Conservation (phyloP, 306 rosid species). For the Crataegus laevigata region DNA sequence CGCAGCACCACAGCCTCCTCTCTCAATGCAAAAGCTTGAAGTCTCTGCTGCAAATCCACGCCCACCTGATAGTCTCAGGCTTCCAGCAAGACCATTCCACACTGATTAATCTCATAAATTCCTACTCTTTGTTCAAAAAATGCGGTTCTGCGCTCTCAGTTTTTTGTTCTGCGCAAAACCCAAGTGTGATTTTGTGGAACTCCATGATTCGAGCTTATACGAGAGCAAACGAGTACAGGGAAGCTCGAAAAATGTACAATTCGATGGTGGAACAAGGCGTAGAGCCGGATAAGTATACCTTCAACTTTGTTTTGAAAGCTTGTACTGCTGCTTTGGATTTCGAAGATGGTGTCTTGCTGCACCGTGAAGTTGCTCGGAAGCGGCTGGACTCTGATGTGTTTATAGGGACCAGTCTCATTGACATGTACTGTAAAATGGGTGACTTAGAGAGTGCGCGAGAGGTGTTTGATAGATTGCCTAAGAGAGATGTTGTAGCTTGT, state of each 20-base stretch:
- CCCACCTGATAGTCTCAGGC: conserved; percentile 41
- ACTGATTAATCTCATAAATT: conserved; percentile 34
- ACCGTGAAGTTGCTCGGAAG: conserved; percentile 33
- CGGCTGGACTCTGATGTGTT: conserved; percentile 42
- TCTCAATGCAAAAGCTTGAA: conserved; percentile 46
- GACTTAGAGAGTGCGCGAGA: conserved; percentile 35
- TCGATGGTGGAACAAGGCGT: conserved; percentile 31
- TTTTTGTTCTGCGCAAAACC: conserved; percentile 32
- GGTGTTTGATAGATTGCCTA: conserved; percentile 49
- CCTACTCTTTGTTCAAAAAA: conserved; percentile 29
- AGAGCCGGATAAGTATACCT: conserved; percentile 61
- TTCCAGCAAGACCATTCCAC: conserved; percentile 22
- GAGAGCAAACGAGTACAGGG: conserved; percentile 19
- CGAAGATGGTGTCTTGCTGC: conserved; percentile 36
- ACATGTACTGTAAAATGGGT: conserved; percentile 61
- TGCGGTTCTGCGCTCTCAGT: conserved; percentile 17
- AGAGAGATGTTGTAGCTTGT: conserved; percentile 49
- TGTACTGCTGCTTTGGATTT: conserved; percentile 49
- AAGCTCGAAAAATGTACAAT: conserved; percentile 37
- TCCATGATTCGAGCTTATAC: conserved; percentile 49
- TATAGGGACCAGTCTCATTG: conserved; percentile 57
- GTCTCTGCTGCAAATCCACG: conserved; percentile 51
- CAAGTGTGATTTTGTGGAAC: conserved; percentile 43
- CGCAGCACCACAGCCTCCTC: conserved; percentile 30
- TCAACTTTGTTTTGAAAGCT: conserved; percentile 58